Evolutionary conservation across 2,329 filamentous ascomycete species (phyloP).

Genomic region (Diaporthe sp.): DNA sequence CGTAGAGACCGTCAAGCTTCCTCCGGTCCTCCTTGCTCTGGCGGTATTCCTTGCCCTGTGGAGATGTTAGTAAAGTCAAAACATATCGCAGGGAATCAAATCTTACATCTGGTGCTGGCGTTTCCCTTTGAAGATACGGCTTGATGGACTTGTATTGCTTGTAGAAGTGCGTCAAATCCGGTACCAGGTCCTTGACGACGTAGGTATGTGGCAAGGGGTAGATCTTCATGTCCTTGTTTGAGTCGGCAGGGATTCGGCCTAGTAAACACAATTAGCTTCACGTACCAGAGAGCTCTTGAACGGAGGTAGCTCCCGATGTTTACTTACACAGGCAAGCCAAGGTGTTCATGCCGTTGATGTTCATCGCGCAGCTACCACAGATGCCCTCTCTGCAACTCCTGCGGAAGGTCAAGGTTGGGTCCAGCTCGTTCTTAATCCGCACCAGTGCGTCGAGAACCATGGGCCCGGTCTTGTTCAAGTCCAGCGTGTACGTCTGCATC

Average conservation of each 20-base stretch:
- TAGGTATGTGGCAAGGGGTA: slow-evolving; percentile 99
- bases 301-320: not conserved
- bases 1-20: slow-evolving; percentile 98
- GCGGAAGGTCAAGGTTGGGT: slow-evolving; percentile 96
- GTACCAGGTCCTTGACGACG: slow-evolving; percentile 98
- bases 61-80: slow-evolving; percentile 38
- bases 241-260: slow-evolving; percentile 95
- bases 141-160: slow-evolving; percentile 99
- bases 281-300: slow-evolving; percentile 46
- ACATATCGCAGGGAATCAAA: not conserved
- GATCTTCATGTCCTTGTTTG: slow-evolving; percentile 86
- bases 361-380: slow-evolving; percentile 99
- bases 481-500: slow-evolving; percentile 96
- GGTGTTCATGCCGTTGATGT: slow-evolving; percentile 99
- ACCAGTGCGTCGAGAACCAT: slow-evolving; percentile 99
- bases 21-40: slow-evolving; percentile 93
- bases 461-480: slow-evolving; percentile 98
- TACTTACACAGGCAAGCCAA: slow-evolving; percentile 94
- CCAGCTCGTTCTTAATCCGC: slow-evolving; percentile 98
- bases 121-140: slow-evolving; percentile 95
- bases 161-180: slow-evolving; percentile 98
- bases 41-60: slow-evolving; percentile 89
- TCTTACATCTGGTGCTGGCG: slow-evolving; percentile 84
- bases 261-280: slow-evolving; percentile 31
- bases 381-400: slow-evolving; percentile 98